phyloP scores from a whole-genome alignment of 75 land plant species.

The Larix kaempferi region DNA sequence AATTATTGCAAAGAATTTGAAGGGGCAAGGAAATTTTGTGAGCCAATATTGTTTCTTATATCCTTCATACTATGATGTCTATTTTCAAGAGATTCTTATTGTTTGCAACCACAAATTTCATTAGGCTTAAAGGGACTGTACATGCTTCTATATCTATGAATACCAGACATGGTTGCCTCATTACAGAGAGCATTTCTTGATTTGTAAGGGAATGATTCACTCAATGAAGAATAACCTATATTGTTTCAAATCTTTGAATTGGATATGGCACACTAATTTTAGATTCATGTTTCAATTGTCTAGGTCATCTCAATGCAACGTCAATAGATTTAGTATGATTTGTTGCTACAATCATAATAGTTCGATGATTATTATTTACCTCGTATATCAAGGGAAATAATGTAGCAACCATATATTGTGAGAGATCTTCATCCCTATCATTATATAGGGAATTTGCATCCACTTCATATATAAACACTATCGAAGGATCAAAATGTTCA shows the following conservation, averaged over 20 bases:
- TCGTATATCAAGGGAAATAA: no score
- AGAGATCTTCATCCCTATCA: no score
- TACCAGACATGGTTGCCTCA: conserved; percentile 74
- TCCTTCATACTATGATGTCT: background rate
- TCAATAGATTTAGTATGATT: no score
- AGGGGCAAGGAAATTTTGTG: background rate
- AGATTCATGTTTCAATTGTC: no score
- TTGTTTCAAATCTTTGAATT: conserved; percentile 65
- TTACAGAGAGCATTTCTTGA: conserved; percentile 65
- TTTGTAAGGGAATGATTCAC: conserved; percentile 61
- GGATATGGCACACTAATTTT: conserved; percentile 68
- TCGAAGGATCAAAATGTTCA: no score
- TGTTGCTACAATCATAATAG: no score
- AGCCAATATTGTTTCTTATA: background rate
- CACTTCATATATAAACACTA: no score
- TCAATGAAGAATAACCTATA: background rate
- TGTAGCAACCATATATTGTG: no score
- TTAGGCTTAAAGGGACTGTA: background rate
- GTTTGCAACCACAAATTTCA: background rate
- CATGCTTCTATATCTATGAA: conserved; percentile 49
- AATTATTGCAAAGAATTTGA: background rate
- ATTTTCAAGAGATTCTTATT: background rate
- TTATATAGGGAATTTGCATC: no score
- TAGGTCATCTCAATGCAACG: no score
- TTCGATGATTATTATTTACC: no score